Evolutionary conservation across 768 basidiomycete species (phyloP).

Genomic region (Mycena venus): DNA sequence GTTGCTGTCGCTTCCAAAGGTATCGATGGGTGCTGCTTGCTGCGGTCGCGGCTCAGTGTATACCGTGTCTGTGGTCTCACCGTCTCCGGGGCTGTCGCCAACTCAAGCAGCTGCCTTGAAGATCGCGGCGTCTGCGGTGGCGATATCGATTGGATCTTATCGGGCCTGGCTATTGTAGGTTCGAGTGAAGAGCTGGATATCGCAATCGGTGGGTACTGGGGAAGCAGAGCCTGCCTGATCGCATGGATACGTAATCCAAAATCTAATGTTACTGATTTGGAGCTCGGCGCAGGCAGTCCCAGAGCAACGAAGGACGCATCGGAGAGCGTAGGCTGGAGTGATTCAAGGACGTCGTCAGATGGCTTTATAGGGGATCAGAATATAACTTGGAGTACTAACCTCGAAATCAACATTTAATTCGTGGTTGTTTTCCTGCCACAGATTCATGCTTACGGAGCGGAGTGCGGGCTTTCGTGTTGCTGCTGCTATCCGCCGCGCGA

Average conservation of each 20-base stretch:
- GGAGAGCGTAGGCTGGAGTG: conserved; percentile 37
- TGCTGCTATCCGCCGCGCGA: background rate
- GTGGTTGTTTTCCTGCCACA: conserved; percentile 33
- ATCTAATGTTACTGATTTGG: background rate
- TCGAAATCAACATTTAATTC: conserved; percentile 31
- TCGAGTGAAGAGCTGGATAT: conserved; percentile 34
- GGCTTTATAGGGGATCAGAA: background rate
- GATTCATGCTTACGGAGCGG: conserved; percentile 16
- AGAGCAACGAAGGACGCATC: conserved; percentile 38
- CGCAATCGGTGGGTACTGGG: conserved; percentile 45
- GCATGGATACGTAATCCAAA: conserved; percentile 44
- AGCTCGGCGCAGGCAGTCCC: conserved; percentile 25
- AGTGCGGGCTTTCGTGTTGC: background rate
- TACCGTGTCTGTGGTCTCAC: conserved; percentile 34
- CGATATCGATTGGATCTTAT: background rate
- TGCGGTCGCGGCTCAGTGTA: conserved; percentile 27
- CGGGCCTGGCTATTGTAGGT: conserved; percentile 28
- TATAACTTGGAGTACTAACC: conserved; percentile 20
- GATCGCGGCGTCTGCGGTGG: conserved; percentile 20
- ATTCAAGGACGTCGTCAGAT: background rate
- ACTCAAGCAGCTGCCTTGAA: conserved; percentile 30
- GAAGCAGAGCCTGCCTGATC: conserved; percentile 42
- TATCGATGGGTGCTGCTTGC: too few species aligned
- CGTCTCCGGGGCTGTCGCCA: conserved; percentile 26
- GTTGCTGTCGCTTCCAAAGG: background rate